phyloP scores from a whole-genome alignment of 2,329 filamentous ascomycete genomes.

The Penicillium sumatraense region DNA sequence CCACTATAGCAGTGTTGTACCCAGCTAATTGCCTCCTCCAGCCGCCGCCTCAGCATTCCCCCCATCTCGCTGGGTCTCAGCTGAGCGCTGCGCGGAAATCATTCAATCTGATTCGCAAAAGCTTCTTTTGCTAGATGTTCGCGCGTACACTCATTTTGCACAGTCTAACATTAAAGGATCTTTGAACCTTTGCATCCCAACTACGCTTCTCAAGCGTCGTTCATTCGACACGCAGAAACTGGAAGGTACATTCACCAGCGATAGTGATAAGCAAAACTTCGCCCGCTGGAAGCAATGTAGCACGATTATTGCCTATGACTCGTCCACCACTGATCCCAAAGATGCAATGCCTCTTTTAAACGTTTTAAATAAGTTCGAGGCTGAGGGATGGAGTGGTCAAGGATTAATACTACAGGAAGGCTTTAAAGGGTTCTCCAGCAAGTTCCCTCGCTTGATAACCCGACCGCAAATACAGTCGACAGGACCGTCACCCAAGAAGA shows the following conservation, averaged over 20 bases:
- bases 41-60: neutral
- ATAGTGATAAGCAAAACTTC: slow-evolving; percentile 72
- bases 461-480: slow-evolving; percentile 33
- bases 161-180: slow-evolving; percentile 77
- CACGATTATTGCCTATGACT: slow-evolving; percentile 86
- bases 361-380: slow-evolving; percentile 89
- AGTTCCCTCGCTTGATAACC: slow-evolving; percentile 60
- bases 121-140: slow-evolving; percentile 78
- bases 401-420: slow-evolving; percentile 80
- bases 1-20: no score
- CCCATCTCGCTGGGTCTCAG: slow-evolving; percentile 49
- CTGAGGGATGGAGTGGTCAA: slow-evolving; percentile 77
- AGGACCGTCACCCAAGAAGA: slow-evolving; percentile 47
- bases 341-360: slow-evolving; percentile 82
- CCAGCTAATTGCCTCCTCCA: slow-evolving; percentile 9
- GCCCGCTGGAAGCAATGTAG: slow-evolving; percentile 74
- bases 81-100: slow-evolving; percentile 60
- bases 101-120: slow-evolving; percentile 57
- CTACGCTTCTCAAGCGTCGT: slow-evolving; percentile 85
- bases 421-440: slow-evolving; percentile 72
- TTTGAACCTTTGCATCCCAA: slow-evolving; percentile 92
- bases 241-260: slow-evolving; percentile 79
- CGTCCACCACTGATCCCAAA: slow-evolving; percentile 73
- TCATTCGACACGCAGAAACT: slow-evolving; percentile 90
- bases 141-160: slow-evolving; percentile 82